Evolutionary conservation across 2,329 filamentous ascomycete genomes (phyloP).

Genomic region (Triangularia setosa): DNA sequence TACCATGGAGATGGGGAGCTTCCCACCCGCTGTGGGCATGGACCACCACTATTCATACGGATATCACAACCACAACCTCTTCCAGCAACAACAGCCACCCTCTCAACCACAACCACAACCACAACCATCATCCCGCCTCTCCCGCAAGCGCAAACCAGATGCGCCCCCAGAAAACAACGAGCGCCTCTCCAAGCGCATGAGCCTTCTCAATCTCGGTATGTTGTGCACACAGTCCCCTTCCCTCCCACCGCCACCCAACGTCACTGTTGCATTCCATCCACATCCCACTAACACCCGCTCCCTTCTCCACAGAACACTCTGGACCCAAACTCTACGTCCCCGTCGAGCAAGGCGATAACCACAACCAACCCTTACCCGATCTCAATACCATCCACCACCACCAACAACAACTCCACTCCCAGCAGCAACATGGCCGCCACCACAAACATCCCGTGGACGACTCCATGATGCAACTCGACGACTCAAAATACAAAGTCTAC

Average conservation of each 20-base stretch:
- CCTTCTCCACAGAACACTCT: constrained; percentile 49
- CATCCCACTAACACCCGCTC: constrained; percentile 17
- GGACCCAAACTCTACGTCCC: constrained; percentile 63
- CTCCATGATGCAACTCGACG: constrained; percentile 72
- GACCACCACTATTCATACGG: constrained; percentile 17
- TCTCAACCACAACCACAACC: not conserved
- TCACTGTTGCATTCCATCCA: not conserved
- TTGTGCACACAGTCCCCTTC: constrained; percentile 16
- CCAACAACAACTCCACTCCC: constrained; percentile 8
- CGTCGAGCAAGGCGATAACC: constrained; percentile 46
- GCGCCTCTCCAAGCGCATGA: constrained; percentile 79
- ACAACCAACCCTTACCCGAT: constrained; percentile 15
- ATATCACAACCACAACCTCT: constrained; percentile 9
- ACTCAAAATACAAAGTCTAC: constrained; percentile 82
- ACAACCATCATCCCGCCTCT: constrained; percentile 3
- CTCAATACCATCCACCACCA: constrained; percentile 9
- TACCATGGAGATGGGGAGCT: constrained; percentile 19
- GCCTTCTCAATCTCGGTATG: constrained; percentile 76
- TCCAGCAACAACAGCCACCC: constrained; percentile 14
- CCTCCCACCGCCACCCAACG: constrained; percentile 1
- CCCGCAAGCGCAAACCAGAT: constrained; percentile 59
- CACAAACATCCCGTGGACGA: constrained; percentile 39
- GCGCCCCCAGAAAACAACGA: constrained; percentile 54
- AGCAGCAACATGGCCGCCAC: constrained; percentile 22
- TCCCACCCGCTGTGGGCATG: constrained; percentile 15